phyloP scores from a whole-genome alignment of 2,329 filamentous ascomycete species.

The Lasiodiplodia sp. region DNA sequence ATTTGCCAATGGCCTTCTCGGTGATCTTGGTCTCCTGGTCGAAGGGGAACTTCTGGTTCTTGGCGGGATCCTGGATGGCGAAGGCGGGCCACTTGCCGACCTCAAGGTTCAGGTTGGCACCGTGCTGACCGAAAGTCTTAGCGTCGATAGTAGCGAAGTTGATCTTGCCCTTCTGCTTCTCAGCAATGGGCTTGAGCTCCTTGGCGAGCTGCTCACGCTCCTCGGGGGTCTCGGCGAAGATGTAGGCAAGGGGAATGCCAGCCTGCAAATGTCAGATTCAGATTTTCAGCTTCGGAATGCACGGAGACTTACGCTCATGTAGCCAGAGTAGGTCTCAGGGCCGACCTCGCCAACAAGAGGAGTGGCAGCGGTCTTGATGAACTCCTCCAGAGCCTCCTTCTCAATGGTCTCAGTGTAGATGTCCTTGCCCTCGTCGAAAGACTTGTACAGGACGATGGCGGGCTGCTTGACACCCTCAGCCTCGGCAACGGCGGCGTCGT shows the following conservation, averaged over 20 bases:
- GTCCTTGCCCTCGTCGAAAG: constrained; percentile 95
- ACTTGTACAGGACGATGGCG: constrained; percentile 92
- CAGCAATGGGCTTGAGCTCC: constrained; percentile 82
- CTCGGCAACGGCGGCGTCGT: constrained; percentile 83
- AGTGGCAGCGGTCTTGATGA: constrained; percentile 83
- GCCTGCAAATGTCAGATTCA: constrained; percentile 55
- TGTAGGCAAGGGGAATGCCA: constrained; percentile 92
- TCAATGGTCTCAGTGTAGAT: constrained; percentile 84
- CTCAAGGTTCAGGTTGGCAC: constrained; percentile 96
- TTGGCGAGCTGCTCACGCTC: constrained; percentile 82
- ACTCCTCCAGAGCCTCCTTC: constrained; percentile 78
- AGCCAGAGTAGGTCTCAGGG: constrained; percentile 92
- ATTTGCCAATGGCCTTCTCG: constrained; percentile 75
- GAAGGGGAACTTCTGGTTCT: constrained; percentile 97
- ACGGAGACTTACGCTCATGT: constrained; percentile 75
- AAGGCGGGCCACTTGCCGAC: constrained; percentile 95
- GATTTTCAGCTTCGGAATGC: background rate
- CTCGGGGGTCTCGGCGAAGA: constrained; percentile 92
- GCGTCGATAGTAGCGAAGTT: constrained; percentile 99
- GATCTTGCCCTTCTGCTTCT: constrained; percentile 91
- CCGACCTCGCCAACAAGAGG: constrained; percentile 95
- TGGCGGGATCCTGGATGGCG: constrained; percentile 92
- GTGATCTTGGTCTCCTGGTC: constrained; percentile 84
- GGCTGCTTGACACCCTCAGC: constrained; percentile 89
- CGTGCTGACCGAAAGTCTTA: constrained; percentile 91